A percentile compares a stretch with the other conserved stretches of the same genome.
Conservation (phyloP, 1,139 yeast genomes). For the Lodderomyces parapsilosis region DNA sequence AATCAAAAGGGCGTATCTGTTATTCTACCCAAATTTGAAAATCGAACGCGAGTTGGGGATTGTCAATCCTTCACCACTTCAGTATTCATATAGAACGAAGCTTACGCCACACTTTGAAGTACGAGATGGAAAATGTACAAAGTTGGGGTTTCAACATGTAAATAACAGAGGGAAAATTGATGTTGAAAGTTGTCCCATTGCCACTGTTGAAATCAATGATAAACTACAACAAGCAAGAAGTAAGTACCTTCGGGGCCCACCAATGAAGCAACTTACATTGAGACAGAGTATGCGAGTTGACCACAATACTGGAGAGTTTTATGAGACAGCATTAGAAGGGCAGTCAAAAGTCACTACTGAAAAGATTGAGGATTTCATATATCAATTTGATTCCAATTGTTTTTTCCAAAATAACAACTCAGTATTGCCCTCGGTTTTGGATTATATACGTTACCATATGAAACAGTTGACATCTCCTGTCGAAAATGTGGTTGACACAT, state of each 20-base stretch:
- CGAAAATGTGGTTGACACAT: slow-evolving; percentile 41
- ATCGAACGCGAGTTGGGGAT: slow-evolving; percentile 1
- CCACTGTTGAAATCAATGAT: slow-evolving; percentile 26
- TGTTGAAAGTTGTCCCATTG: slow-evolving; percentile 31
- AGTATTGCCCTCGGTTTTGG: slow-evolving; percentile 36
- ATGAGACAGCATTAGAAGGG: slow-evolving; percentile 25
- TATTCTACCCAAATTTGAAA: slow-evolving; percentile 30
- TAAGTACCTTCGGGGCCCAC: slow-evolving; percentile 3
- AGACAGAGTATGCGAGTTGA: slow-evolving; percentile 36
- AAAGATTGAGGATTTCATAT: slow-evolving; percentile 28
- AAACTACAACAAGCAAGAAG: slow-evolving; percentile 6
- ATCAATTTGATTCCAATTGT: slow-evolving; percentile 33
- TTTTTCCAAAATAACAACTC: slow-evolving; percentile 38
- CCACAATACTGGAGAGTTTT: slow-evolving; percentile 31
- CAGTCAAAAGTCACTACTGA: slow-evolving; percentile 29
- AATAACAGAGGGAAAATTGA: slow-evolving; percentile 26
- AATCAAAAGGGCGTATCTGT: slow-evolving; percentile 35
- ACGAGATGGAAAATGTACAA: slow-evolving; percentile 12
- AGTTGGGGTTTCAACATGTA: slow-evolving; percentile 35
- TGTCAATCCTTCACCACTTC: slow-evolving; percentile 38
- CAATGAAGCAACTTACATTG: slow-evolving; percentile 15
- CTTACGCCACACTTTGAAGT: slow-evolving; percentile 33
- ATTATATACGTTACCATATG: slow-evolving; percentile 29
- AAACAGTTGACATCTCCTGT: slow-evolving; percentile 10
- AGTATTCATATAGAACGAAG: slow-evolving; percentile 37